phyloP scores from a whole-genome alignment of 495 filamentous ascomycete genomes.

The Jackrogersella multiformis region DNA sequence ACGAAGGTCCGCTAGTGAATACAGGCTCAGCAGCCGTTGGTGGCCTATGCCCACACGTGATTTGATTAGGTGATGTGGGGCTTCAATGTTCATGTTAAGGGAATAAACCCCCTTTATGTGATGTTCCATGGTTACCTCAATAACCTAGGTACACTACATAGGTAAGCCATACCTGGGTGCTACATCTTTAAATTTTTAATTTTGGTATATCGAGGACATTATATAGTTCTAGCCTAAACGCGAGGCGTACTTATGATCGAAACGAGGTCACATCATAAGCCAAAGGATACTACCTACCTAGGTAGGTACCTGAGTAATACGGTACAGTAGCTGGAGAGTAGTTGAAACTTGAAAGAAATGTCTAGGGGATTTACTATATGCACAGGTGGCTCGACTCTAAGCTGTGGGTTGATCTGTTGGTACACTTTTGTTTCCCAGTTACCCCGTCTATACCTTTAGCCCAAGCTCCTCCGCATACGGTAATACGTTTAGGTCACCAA shows the following conservation, averaged over 20 bases:
- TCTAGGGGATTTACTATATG: constrained; percentile 61
- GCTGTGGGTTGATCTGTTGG: constrained; percentile 56
- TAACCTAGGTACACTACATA: too few species aligned
- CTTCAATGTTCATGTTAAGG: too few species aligned
- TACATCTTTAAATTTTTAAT: too few species aligned
- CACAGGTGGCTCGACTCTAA: constrained; percentile 57
- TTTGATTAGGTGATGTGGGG: too few species aligned
- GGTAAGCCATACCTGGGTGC: too few species aligned
- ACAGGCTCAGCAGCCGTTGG: constrained; percentile 8
- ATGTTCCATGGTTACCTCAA: too few species aligned
- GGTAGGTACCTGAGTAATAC: too few species aligned
- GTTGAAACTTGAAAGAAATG: constrained; percentile 40
- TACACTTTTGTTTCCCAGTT: constrained; percentile 54
- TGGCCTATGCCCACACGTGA: constrained; percentile 41
- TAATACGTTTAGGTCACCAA: constrained; percentile 87
- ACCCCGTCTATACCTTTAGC: constrained; percentile 80
- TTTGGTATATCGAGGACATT: not conserved
- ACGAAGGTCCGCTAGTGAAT: constrained; percentile 45
- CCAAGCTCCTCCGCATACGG: constrained; percentile 95
- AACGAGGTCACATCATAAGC: not conserved
- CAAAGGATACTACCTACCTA: not conserved
- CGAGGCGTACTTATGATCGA: not conserved
- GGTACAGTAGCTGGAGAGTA: not conserved
- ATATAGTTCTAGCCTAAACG: not conserved
- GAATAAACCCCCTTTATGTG: too few species aligned